A percentile compares a stretch with the other conserved stretches of the same genome.
Conservation (phyloP, 2,329 filamentous ascomycete species). For the Phyllosticta citribraziliensis region DNA sequence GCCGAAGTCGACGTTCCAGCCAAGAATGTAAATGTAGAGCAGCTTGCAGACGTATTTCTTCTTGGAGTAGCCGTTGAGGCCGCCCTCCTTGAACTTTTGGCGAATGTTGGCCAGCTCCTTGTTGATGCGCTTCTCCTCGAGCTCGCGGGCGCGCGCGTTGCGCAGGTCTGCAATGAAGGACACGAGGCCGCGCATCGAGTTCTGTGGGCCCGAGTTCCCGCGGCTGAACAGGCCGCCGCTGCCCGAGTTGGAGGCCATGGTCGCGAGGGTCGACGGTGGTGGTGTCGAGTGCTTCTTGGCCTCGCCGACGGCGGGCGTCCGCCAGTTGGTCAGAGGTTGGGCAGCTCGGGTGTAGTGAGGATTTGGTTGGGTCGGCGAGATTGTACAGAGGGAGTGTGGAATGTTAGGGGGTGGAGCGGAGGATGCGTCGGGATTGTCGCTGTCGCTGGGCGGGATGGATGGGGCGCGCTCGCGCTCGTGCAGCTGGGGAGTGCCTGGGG, state of each 20-base stretch:
- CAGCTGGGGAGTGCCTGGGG: background rate
- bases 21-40: slow-evolving; percentile 96
- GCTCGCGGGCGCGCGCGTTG: slow-evolving; percentile 86
- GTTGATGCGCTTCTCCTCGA: slow-evolving; percentile 99
- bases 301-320: slow-evolving; percentile 7
- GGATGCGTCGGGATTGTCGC: background rate
- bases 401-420: slow-evolving; percentile 14
- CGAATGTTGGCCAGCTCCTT: slow-evolving; percentile 98
- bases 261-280: background rate
- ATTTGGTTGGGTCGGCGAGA: background rate
- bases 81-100: slow-evolving; percentile 96
- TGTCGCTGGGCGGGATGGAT: background rate
- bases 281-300: slow-evolving; percentile 2
- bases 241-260: slow-evolving; percentile 28
- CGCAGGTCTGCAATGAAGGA: slow-evolving; percentile 96
- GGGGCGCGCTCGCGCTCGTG: background rate
- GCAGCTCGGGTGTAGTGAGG: background rate
- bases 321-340: background rate
- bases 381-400: slow-evolving; percentile 13
- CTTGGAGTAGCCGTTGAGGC: slow-evolving; percentile 91
- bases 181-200: slow-evolving; percentile 52
- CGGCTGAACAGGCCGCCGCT: slow-evolving; percentile 32
- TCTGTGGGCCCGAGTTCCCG: slow-evolving; percentile 31
- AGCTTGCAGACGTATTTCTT: slow-evolving; percentile 99
- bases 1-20: slow-evolving; percentile 98